Conservation (phyloP, 1,284 basidiomycete species). For the Cryptococcus sp. region DNA sequence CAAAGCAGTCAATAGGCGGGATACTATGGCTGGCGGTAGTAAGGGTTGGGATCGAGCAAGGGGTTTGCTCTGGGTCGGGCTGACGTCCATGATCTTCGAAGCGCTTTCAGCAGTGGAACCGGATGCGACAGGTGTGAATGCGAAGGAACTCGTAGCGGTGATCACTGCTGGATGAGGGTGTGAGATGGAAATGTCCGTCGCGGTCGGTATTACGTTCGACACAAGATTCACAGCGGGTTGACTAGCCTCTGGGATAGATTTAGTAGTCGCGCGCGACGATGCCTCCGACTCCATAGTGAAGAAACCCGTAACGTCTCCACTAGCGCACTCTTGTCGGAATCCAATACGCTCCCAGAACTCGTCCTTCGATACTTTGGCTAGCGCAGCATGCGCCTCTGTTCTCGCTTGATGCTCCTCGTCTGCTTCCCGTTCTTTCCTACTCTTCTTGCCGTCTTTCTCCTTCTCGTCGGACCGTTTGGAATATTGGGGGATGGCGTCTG, state of each 20-base stretch:
- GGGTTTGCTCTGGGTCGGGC: too few relatives aligned
- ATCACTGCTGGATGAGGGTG: too few relatives aligned
- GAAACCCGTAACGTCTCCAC: conserved; percentile 82
- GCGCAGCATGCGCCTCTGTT: conserved; percentile 50
- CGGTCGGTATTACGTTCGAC: too few relatives aligned
- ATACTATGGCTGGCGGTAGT: conserved; percentile 65
- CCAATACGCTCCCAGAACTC: conserved; percentile 96
- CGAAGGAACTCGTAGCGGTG: too few relatives aligned
- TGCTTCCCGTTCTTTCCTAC: conserved; percentile 41
- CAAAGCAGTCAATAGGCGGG: conserved; percentile 67
- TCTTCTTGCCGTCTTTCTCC: conserved; percentile 12
- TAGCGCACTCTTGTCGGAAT: conserved; percentile 87
- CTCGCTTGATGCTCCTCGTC: conserved; percentile 51
- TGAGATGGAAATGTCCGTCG: too few relatives aligned
- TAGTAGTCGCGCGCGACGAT: too few relatives aligned
- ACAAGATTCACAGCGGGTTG: too few relatives aligned
- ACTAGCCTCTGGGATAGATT: too few relatives aligned
- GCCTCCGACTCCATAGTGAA: conserved; percentile 62
- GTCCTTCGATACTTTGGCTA: conserved; percentile 55
- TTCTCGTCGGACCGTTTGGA: conserved; percentile 3
- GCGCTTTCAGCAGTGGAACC: too few relatives aligned
- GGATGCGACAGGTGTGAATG: too few relatives aligned
- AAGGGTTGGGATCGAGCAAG: conserved; percentile 35
- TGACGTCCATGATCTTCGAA: too few relatives aligned
- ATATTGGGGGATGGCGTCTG: conserved; percentile 56